Conservation (phyloP, 768 basidiomycete genomes). For the Zangia roseola region DNA sequence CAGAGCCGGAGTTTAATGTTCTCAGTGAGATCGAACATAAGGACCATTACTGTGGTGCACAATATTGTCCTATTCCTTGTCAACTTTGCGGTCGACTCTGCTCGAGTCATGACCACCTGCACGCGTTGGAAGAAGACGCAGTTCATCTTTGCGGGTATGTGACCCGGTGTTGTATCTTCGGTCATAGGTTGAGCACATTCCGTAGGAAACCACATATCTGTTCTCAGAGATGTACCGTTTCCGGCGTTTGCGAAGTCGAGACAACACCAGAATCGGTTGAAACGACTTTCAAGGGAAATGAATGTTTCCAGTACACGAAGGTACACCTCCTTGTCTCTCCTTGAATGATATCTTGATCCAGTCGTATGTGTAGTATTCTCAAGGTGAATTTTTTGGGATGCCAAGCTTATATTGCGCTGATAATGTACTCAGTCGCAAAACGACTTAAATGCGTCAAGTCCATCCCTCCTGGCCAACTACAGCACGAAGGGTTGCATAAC, state of each 20-base stretch:
- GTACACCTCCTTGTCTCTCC: slow-evolving; percentile 26
- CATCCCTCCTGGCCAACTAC: slow-evolving; percentile 41
- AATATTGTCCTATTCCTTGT: slow-evolving; percentile 53
- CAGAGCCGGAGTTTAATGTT: not conserved
- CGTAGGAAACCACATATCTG: slow-evolving; percentile 50
- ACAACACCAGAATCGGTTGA: slow-evolving; percentile 58
- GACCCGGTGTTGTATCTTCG: not conserved
- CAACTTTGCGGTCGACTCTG: slow-evolving; percentile 56
- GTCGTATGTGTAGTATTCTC: slow-evolving; percentile 43
- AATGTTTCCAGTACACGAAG: slow-evolving; percentile 64
- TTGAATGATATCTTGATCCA: not conserved
- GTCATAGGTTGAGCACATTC: slow-evolving; percentile 2
- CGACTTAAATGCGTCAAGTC: slow-evolving; percentile 47
- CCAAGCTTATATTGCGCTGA: not conserved
- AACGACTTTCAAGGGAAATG: slow-evolving; percentile 58
- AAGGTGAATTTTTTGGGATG: slow-evolving; percentile 35
- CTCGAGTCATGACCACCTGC: slow-evolving; percentile 46
- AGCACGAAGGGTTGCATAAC: slow-evolving; percentile 46
- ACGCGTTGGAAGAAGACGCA: slow-evolving; percentile 40
- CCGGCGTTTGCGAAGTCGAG: slow-evolving; percentile 58
- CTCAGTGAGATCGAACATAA: slow-evolving; percentile 47
- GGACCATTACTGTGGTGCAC: slow-evolving; percentile 47
- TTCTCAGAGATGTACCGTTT: slow-evolving; percentile 38
- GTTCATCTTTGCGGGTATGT: slow-evolving; percentile 60
- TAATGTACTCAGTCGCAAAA: slow-evolving; percentile 40